phyloP scores from a whole-genome alignment of 148 eudicot genomes.

The Selenicereus undatus region DNA sequence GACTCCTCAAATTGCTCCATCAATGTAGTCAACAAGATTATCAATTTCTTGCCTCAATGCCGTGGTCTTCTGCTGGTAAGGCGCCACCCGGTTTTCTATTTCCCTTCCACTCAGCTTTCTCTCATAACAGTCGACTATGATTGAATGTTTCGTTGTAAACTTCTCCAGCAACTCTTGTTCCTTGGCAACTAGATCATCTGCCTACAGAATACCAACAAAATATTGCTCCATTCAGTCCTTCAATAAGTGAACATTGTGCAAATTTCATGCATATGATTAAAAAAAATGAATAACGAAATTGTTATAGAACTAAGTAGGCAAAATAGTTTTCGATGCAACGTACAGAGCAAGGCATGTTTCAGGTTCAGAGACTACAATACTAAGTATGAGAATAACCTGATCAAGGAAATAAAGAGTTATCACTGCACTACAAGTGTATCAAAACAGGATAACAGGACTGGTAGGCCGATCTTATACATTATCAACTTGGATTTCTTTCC shows the following conservation, averaged over 20 bases:
- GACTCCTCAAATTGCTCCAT: slow-evolving; percentile 46
- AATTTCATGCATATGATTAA: too few relatives aligned
- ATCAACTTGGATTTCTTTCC: too few relatives aligned
- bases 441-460: too few relatives aligned
- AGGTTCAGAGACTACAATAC: background rate
- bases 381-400: too few relatives aligned
- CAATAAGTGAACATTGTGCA: too few relatives aligned
- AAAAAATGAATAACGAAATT: too few relatives aligned
- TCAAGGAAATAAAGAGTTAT: background rate
- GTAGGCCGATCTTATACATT: too few relatives aligned
- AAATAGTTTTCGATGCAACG: background rate
- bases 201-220: slow-evolving; percentile 35
- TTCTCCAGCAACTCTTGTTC: slow-evolving; percentile 86
- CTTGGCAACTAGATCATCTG: slow-evolving; percentile 79
- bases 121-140: slow-evolving; percentile 76
- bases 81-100: slow-evolving; percentile 71
- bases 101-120: slow-evolving; percentile 74
- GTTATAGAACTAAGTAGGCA: background rate
- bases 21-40: slow-evolving; percentile 75
- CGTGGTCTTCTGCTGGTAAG: slow-evolving; percentile 71
- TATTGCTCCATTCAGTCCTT: slow-evolving; percentile 9
- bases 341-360: too few relatives aligned
- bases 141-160: slow-evolving; percentile 63
- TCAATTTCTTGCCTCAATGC: slow-evolving; percentile 82
- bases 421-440: too few relatives aligned